Percentiles rank a stretch among this genome's conserved stretches.
phyloP scores from a whole-genome alignment of 2,329 filamentous ascomycete genomes.

The Aspergillus ochraceoroseus region DNA sequence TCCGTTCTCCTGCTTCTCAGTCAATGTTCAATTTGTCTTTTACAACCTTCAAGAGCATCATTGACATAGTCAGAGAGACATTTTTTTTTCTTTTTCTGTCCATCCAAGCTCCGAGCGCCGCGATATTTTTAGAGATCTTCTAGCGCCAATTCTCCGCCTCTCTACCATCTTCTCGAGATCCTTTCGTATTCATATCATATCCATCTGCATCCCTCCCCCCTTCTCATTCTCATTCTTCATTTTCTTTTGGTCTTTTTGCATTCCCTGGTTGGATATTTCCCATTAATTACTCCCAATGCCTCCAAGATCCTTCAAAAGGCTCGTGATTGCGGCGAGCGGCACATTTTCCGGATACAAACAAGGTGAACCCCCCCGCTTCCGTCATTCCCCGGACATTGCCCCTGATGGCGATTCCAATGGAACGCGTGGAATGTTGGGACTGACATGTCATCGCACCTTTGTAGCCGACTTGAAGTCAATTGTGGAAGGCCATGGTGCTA shows the following conservation, averaged over 20 bases:
- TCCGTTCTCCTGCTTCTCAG: no score
- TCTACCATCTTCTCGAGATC: no score
- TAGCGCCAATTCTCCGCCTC: no score
- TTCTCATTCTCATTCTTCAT: not conserved
- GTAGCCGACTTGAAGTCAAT: constrained; percentile 20
- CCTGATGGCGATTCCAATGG: not conserved
- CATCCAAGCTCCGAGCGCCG: no score
- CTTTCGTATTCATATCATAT: not conserved
- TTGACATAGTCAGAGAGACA: no score
- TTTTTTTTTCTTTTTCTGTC: no score
- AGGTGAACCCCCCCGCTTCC: constrained; percentile 25
- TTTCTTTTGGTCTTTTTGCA: not conserved
- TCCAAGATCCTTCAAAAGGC: constrained; percentile 25
- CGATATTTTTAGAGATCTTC: no score
- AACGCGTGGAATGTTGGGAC: not conserved
- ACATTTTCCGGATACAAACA: constrained; percentile 55
- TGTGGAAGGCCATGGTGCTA: constrained; percentile 35
- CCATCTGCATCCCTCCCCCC: not conserved
- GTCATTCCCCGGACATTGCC: not conserved
- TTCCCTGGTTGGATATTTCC: not conserved
- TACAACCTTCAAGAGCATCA: no score
- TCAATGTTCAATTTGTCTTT: no score
- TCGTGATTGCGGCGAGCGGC: constrained; percentile 55
- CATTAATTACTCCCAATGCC: constrained; percentile 9
- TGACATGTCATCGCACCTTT: constrained; percentile 9